phyloP scores from a whole-genome alignment of 495 filamentous ascomycete species.

The Aspergillus kassunensis region DNA sequence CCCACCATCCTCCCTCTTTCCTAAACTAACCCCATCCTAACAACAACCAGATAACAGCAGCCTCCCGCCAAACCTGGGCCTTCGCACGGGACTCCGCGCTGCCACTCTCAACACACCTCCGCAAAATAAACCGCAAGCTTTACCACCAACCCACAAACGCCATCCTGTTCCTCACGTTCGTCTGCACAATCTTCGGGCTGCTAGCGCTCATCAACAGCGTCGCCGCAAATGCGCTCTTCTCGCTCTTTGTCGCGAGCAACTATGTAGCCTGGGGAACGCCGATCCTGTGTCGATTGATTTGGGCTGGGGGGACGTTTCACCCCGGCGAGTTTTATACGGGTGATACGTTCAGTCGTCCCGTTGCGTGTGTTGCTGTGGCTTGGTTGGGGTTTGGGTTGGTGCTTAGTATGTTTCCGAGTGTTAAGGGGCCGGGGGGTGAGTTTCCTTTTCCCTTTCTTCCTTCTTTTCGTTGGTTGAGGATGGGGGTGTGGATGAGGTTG shows the following conservation, averaged over 20 bases:
- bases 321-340: constrained; percentile 58
- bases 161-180: constrained; percentile 49
- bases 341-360: constrained; percentile 34
- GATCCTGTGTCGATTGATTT: constrained; percentile 56
- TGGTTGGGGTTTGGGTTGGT: constrained; percentile 54
- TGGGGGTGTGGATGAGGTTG: too few species aligned
- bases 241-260: constrained; percentile 54
- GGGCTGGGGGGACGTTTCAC: constrained; percentile 53
- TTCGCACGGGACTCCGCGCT: constrained; percentile 55
- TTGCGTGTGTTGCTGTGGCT: constrained; percentile 48
- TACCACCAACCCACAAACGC: constrained; percentile 54
- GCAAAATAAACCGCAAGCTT: constrained; percentile 43
- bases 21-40: not conserved
- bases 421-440: constrained; percentile 46
- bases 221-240: constrained; percentile 56
- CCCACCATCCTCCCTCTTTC: constrained; percentile 6
- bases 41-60: constrained; percentile 41
- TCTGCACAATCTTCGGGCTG: constrained; percentile 52
- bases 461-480: not conserved
- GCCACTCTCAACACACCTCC: constrained; percentile 55
- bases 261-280: constrained; percentile 56
- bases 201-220: constrained; percentile 52
- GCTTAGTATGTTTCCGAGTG: constrained; percentile 52
- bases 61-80: constrained; percentile 52
- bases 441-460: not conserved